phyloP scores from a whole-genome alignment of 2,329 filamentous ascomycete species.

The Cladophialophora immunda region DNA sequence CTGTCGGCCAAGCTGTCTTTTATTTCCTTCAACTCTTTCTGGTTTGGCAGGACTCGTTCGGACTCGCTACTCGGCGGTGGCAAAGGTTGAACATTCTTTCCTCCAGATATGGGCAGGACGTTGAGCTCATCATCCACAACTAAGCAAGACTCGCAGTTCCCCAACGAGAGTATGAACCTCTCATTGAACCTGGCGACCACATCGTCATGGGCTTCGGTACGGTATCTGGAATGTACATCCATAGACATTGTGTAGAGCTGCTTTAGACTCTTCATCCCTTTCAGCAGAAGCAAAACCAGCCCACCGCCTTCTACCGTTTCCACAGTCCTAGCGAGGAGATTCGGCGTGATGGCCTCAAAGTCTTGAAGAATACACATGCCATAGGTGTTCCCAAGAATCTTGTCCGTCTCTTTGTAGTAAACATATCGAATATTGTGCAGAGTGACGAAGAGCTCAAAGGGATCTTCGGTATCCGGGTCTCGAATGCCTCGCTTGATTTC shows the following conservation, averaged over 20 bases:
- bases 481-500: slow-evolving; percentile 95
- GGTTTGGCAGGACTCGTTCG: slow-evolving; percentile 73
- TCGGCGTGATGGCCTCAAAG: slow-evolving; percentile 97
- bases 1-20: slow-evolving; percentile 88
- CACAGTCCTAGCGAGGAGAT: slow-evolving; percentile 90
- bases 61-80: slow-evolving; percentile 79
- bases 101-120: slow-evolving; percentile 94
- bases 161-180: slow-evolving; percentile 91
- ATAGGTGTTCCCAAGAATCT: slow-evolving; percentile 97
- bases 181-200: slow-evolving; percentile 98
- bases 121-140: slow-evolving; percentile 98
- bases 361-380: slow-evolving; percentile 99
- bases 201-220: slow-evolving; percentile 94
- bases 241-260: slow-evolving; percentile 96
- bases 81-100: slow-evolving; percentile 84
- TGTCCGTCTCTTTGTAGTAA: slow-evolving; percentile 99
- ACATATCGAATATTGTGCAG: slow-evolving; percentile 98
- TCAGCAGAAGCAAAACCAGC: slow-evolving; percentile 85
- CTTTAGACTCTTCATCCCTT: slow-evolving; percentile 96
- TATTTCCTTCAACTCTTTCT: slow-evolving; percentile 80
- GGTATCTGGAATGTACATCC: slow-evolving; percentile 96
- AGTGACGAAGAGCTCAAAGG: slow-evolving; percentile 96
- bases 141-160: slow-evolving; percentile 92
- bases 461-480: slow-evolving; percentile 90
- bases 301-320: slow-evolving; percentile 98